These are phyloP conservation scores for Petunia axillaris DNA, from an alignment of 257 asterid genomes.

Conservation along the genomic window DNA sequence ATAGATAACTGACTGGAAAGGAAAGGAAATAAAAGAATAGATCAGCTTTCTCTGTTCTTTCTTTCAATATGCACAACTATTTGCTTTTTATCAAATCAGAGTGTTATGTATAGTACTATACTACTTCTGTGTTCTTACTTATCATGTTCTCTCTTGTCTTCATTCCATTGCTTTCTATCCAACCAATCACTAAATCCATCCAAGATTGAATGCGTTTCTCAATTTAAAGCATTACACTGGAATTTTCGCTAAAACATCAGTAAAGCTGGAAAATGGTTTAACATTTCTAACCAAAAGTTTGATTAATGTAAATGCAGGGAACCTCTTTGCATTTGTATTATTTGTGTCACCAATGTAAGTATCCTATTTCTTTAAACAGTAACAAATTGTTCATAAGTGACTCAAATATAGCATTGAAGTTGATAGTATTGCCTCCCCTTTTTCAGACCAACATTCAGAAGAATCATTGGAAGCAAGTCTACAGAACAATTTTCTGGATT, in stretches of 20 bases:
- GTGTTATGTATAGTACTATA: neutral
- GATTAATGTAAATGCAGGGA: slow-evolving; percentile 59
- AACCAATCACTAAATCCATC: neutral
- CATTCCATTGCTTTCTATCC: neutral
- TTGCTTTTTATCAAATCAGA: neutral
- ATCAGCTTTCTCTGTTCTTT: neutral
- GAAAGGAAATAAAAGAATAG: neutral
- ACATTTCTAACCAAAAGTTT: slow-evolving; percentile 1
- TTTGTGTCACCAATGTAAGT: slow-evolving; percentile 91
- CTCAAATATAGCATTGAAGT: neutral
- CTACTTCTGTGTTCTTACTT: neutral
- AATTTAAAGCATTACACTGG: neutral
- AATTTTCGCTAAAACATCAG: neutral
- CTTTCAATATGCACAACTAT: neutral
- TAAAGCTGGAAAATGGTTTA: neutral
- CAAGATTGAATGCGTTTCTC: neutral
- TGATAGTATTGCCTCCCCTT: neutral
- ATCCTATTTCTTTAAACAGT: neutral
- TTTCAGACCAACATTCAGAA: slow-evolving; percentile 79
- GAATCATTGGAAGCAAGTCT: slow-evolving; percentile 70
- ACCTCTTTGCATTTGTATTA: slow-evolving; percentile 73
- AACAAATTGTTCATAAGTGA: neutral
- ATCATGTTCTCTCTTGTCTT: neutral
- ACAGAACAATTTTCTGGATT: slow-evolving; percentile 85
- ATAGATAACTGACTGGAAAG: neutral